Percentiles rank a stretch among this genome's conserved stretches.
phyloP scores from a whole-genome alignment of 495 filamentous ascomycete species.

The Cryomyces minteri region DNA sequence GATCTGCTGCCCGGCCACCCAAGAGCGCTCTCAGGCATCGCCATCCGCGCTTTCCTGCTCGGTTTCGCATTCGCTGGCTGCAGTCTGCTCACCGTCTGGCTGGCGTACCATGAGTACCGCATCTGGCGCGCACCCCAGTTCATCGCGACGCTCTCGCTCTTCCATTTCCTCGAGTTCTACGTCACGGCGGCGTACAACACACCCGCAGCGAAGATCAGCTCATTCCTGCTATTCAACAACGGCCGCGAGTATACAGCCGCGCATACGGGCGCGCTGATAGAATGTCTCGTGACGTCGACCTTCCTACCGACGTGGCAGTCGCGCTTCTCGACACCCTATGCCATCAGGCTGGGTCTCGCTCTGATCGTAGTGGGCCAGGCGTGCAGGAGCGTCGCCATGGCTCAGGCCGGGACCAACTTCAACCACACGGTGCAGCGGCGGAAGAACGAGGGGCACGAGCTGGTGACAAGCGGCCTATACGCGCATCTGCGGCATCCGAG shows the following conservation, averaged over 20 bases:
- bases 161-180: conserved; percentile 95
- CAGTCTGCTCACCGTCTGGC: conserved; percentile 21
- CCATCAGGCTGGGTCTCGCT: conserved; percentile 32
- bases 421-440: conserved; percentile 66
- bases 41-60: conserved; percentile 47
- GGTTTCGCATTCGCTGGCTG: conserved; percentile 30
- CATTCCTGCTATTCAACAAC: conserved; percentile 76
- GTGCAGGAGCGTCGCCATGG: conserved; percentile 63
- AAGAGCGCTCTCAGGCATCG: conserved; percentile 56
- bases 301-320: conserved; percentile 34
- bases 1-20: conserved; percentile 10
- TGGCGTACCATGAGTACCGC: conserved; percentile 18
- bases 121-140: conserved; percentile 82
- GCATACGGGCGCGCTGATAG: conserved; percentile 50
- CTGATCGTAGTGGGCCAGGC: conserved; percentile 56
- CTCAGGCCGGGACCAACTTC: conserved; percentile 76
- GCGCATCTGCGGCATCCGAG: conserved; percentile 56
- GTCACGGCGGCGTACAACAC: conserved; percentile 76
- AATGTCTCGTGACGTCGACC: conserved; percentile 40
- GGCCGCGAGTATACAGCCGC: conserved; percentile 73
- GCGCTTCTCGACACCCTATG: conserved; percentile 15
- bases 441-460: conserved; percentile 44
- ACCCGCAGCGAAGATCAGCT: conserved; percentile 40
- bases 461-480: conserved; percentile 63
- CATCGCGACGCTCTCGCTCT: conserved; percentile 50